Conservation (phyloP, 2,329 filamentous ascomycete species). For the Colletotrichum gigasporum region DNA sequence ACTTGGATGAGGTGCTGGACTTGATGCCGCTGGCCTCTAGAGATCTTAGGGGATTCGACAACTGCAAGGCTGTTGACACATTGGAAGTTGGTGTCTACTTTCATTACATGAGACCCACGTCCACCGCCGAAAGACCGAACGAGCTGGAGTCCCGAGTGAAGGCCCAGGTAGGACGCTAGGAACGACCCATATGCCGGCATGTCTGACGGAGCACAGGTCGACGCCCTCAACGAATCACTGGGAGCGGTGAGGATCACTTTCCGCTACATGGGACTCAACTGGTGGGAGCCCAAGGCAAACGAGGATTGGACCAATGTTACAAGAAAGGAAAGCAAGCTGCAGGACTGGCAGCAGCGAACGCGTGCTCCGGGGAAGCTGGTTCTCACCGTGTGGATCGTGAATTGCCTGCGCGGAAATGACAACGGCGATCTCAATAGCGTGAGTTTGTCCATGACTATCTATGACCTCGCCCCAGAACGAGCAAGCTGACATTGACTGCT, state of each 20-base stretch:
- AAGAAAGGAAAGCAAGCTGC: slow-evolving; percentile 7
- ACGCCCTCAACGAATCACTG: slow-evolving; percentile 12
- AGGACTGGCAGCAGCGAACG: slow-evolving; percentile 16
- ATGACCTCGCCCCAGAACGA: no score
- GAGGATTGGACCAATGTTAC: slow-evolving; percentile 16
- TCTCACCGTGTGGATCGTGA: slow-evolving; percentile 24
- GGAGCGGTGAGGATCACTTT: slow-evolving; percentile 23
- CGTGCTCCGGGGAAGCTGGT: slow-evolving; percentile 6
- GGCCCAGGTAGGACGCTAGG: background rate
- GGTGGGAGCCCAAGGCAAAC: slow-evolving; percentile 23
- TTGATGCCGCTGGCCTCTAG: slow-evolving; percentile 13
- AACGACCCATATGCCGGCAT: background rate
- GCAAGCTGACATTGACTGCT: background rate
- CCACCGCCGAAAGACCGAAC: background rate
- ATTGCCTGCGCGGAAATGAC: background rate
- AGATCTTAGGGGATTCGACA: slow-evolving; percentile 6
- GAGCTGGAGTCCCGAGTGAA: slow-evolving; percentile 17
- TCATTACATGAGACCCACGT: slow-evolving; percentile 24
- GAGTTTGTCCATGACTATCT: background rate
- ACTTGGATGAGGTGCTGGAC: background rate
- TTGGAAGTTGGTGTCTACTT: slow-evolving; percentile 24
- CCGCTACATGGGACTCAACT: slow-evolving; percentile 23
- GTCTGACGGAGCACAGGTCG: background rate
- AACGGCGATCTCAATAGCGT: slow-evolving; percentile 20
- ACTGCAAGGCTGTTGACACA: slow-evolving; percentile 11